These are phyloP conservation scores for Hypomontagnella submonticulosa DNA, from an alignment of 495 filamentous ascomycete genomes.

Conservation along the genomic window DNA sequence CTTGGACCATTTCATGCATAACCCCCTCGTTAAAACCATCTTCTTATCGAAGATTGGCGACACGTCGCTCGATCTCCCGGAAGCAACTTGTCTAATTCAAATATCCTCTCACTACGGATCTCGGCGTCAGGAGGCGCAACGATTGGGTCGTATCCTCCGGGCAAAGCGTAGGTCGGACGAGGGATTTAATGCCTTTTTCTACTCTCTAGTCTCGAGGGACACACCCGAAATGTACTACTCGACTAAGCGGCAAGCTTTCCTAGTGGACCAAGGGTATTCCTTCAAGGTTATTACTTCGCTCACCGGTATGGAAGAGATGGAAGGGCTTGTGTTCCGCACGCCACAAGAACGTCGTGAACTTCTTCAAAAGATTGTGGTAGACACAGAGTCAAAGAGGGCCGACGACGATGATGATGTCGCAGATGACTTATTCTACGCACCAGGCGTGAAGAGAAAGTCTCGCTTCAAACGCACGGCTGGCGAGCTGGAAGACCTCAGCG, in stretches of 20 bases:
- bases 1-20: constrained; percentile 96
- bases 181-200: constrained; percentile 99
- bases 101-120: constrained; percentile 99
- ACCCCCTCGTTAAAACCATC: constrained; percentile 90
- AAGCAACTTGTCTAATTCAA: constrained; percentile 97
- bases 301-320: constrained; percentile 85
- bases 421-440: constrained; percentile 83
- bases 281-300: constrained; percentile 99
- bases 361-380: constrained; percentile 89
- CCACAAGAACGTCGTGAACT: constrained; percentile 87
- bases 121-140: constrained; percentile 95
- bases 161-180: constrained; percentile 98
- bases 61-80: constrained; percentile 94
- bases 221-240: constrained; percentile 99
- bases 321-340: constrained; percentile 82
- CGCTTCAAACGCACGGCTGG: constrained; percentile 82
- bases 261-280: constrained; percentile 98
- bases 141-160: constrained; percentile 92
- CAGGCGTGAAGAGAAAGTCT: constrained; percentile 61
- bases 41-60: constrained; percentile 99
- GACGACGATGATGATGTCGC: constrained; percentile 80
- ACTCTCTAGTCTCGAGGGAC: constrained; percentile 95
- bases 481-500: constrained; percentile 83
- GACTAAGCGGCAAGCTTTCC: constrained; percentile 94
- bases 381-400: constrained; percentile 75